Conservation (phyloP, 164 flowering plant species). For the Echeveria elegans region DNA sequence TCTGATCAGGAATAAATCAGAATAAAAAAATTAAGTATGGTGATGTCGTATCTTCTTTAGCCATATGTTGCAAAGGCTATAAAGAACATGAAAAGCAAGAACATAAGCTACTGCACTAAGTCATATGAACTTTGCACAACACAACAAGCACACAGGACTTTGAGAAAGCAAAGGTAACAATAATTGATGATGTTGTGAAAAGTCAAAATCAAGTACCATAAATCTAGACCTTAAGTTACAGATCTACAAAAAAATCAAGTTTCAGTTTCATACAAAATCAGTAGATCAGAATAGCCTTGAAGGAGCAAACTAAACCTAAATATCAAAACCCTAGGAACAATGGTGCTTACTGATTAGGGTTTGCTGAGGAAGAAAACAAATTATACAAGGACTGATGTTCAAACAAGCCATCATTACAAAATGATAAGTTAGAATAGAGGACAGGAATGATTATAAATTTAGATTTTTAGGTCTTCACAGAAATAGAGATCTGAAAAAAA, state of each 20-base stretch:
- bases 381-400: not conserved
- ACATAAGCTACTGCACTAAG: not conserved
- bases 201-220: slow-evolving; percentile 1
- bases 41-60: slow-evolving; percentile 1
- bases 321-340: slow-evolving; percentile 2
- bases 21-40: not conserved
- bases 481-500: not conserved
- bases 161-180: not conserved
- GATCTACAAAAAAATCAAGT: slow-evolving; percentile 13
- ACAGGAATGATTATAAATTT: slow-evolving; percentile 5
- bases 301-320: slow-evolving; percentile 12
- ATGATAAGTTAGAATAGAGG: not conserved
- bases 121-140: not conserved
- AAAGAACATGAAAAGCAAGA: not conserved
- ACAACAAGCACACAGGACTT: not conserved
- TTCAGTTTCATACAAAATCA: slow-evolving; percentile 28
- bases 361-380: not conserved
- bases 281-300: slow-evolving; percentile 24
- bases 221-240: not conserved
- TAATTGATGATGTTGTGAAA: slow-evolving; percentile 8
- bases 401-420: not conserved
- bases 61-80: slow-evolving; percentile 3
- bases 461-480: not conserved
- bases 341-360: not conserved
- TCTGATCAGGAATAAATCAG: not conserved